Evolutionary conservation across 306 rosid genomes (phyloP).

Genomic region (Hylodesmum podocarpum): DNA sequence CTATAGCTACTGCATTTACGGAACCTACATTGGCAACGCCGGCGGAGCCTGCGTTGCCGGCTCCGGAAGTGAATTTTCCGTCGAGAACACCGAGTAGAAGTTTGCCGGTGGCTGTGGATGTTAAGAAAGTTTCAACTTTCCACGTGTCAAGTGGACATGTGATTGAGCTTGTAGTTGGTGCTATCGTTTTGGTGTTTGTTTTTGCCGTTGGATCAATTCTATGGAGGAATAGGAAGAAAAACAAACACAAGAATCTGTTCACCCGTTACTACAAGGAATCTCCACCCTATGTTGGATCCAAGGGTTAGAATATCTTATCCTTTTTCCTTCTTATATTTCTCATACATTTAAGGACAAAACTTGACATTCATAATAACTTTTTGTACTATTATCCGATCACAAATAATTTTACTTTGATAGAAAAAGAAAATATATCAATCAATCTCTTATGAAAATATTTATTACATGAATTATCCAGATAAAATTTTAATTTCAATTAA

Average conservation of each 20-base stretch:
- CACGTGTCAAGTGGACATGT: conserved; percentile 27
- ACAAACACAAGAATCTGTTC: background rate
- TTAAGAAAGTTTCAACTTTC: conserved; percentile 13
- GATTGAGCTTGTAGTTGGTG: conserved; percentile 31
- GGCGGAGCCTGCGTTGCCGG: background rate
- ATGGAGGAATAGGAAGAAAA: conserved; percentile 30
- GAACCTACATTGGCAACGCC: conserved; percentile 1
- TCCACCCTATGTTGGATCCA: background rate
- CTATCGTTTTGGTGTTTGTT: conserved; percentile 17
- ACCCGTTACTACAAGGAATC: conserved; percentile 10
- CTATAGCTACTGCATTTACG: background rate
- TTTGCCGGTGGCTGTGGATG: conserved; percentile 39
- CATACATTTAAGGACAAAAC: background rate
- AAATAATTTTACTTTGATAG: too few relatives aligned
- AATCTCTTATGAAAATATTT: too few relatives aligned
- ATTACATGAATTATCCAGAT: too few relatives aligned
- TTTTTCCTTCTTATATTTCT: background rate
- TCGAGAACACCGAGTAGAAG: conserved; percentile 13
- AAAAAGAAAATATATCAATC: too few relatives aligned
- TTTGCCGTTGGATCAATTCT: conserved; percentile 23
- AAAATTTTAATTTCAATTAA: too few relatives aligned
- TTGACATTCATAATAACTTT: too few relatives aligned
- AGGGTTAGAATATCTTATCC: conserved; percentile 34
- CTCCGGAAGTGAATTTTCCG: background rate
- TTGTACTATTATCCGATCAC: too few relatives aligned